These are phyloP conservation scores for Dichomitus squalens DNA, from an alignment of 1,284 basidiomycete genomes.

Conservation along the genomic window DNA sequence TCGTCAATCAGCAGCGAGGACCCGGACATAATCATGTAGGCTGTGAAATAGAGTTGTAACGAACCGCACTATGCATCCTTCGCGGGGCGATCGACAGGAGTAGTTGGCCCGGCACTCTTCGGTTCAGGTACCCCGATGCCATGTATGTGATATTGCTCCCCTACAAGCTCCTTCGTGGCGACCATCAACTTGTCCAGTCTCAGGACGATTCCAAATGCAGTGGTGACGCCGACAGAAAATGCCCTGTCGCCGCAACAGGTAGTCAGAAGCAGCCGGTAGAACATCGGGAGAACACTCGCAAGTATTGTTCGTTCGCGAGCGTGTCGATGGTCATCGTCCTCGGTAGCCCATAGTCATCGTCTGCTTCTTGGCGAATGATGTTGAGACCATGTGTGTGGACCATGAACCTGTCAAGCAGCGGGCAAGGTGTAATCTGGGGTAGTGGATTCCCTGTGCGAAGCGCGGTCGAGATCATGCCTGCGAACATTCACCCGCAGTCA, in stretches of 20 bases:
- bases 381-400: conserved; percentile 61
- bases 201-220: conserved; percentile 65
- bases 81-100: conserved; percentile 7
- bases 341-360: conserved; percentile 72
- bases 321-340: conserved; percentile 64
- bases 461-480: conserved; percentile 70
- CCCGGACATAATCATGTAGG: not conserved
- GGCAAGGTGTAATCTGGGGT: conserved; percentile 87
- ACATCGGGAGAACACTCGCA: conserved; percentile 44
- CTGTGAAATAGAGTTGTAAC: not conserved
- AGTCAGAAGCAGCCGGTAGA: not conserved
- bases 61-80: conserved; percentile 13
- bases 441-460: conserved; percentile 77
- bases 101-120: not conserved
- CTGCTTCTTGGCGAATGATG: conserved; percentile 63
- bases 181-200: conserved; percentile 75
- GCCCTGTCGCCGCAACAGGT: conserved; percentile 41
- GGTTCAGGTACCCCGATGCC: conserved; percentile 50
- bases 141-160: conserved; percentile 79
- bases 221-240: conserved; percentile 77
- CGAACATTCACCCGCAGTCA: not conserved
- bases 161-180: conserved; percentile 78
- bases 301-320: conserved; percentile 68
- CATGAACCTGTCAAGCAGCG: conserved; percentile 78
- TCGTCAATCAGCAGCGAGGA: not conserved